phyloP scores from a whole-genome alignment of 1,284 basidiomycete genomes.

The Ceratobasidium papillatum region DNA sequence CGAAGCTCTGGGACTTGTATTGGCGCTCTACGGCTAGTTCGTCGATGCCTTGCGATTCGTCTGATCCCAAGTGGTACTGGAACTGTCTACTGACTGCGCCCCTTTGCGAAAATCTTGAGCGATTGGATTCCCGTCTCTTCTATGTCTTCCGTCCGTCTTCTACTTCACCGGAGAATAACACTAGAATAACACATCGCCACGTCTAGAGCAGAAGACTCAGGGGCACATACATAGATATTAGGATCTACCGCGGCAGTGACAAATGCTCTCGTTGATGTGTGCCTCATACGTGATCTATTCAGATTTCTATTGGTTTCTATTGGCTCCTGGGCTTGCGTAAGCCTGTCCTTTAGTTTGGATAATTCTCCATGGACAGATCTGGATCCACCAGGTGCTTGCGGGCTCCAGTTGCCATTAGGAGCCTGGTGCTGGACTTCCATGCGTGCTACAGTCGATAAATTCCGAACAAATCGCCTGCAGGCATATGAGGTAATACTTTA shows the following conservation, averaged over 20 bases:
- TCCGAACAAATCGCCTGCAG: neutral
- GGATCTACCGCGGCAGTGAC: slow-evolving; percentile 10
- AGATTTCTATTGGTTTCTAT: neutral
- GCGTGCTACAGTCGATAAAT: neutral
- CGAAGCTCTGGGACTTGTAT: neutral
- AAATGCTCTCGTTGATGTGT: slow-evolving; percentile 7
- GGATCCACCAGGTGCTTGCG: neutral
- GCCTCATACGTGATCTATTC: neutral
- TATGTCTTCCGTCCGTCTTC: neutral
- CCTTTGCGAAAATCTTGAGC: neutral
- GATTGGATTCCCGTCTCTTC: neutral
- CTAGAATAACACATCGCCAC: neutral
- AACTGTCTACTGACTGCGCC: neutral
- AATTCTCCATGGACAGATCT: neutral
- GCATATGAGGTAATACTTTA: neutral
- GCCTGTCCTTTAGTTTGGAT: neutral
- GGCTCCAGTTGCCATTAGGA: neutral
- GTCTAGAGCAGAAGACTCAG: slow-evolving; percentile 14
- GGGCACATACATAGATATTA: neutral
- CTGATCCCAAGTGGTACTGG: neutral
- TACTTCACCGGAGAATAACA: neutral
- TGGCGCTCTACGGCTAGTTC: neutral
- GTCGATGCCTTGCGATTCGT: neutral
- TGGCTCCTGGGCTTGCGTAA: slow-evolving; percentile 13
- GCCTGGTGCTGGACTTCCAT: neutral